Conservation (phyloP, 257 asterid species). For the Ophiorrhiza pumila region DNA sequence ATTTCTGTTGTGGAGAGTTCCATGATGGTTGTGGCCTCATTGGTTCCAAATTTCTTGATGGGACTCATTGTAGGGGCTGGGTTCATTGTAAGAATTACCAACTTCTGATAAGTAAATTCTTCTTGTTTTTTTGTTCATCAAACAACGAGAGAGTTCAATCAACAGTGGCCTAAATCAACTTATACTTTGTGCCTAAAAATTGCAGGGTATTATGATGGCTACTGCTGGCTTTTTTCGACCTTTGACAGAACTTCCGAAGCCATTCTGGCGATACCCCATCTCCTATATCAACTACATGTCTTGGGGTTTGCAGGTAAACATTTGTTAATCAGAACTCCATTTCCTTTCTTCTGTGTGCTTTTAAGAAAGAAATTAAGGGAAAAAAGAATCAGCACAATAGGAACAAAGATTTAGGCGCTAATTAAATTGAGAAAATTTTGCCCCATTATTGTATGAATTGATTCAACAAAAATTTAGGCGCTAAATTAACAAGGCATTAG, state of each 20-base stretch:
- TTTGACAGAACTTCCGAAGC: conserved; percentile 60
- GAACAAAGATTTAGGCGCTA: too few species aligned
- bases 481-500: too few species aligned
- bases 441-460: neutral
- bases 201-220: conserved; percentile 88
- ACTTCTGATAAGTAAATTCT: neutral
- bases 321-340: neutral
- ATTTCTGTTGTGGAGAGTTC: conserved; percentile 78
- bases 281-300: conserved; percentile 84
- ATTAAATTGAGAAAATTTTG: neutral
- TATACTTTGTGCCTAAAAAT: neutral
- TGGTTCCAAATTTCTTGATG: conserved; percentile 90
- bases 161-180: neutral
- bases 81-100: conserved; percentile 49
- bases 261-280: conserved; percentile 74
- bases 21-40: conserved; percentile 88
- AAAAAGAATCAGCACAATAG: too few species aligned
- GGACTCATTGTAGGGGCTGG: conserved; percentile 82
- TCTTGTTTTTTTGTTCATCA: neutral
- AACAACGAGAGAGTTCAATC: neutral
- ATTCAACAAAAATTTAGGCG: too few species aligned
- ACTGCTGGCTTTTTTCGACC: conserved; percentile 79
- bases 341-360: too few species aligned
- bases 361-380: too few species aligned
- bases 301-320: conserved; percentile 67